Conservation (phyloP, 2,329 filamentous ascomycete genomes). For the Hypoxylon sp. region DNA sequence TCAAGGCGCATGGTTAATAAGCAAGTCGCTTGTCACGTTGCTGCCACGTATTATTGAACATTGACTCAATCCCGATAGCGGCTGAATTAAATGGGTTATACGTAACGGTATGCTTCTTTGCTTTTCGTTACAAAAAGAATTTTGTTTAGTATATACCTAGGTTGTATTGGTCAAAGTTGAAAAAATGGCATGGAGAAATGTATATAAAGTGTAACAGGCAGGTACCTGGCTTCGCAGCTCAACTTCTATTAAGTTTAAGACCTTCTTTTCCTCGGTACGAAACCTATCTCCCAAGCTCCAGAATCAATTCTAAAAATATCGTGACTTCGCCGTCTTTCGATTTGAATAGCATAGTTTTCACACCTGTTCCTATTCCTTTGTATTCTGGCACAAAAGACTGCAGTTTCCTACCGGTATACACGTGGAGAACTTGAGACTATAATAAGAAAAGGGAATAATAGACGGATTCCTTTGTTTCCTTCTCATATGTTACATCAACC, state of each 20-base stretch:
- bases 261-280: not conserved
- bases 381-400: constrained; percentile 10
- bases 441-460: not conserved
- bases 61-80: no score
- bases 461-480: constrained; percentile 14
- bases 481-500: not conserved
- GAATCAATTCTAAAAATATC: not conserved
- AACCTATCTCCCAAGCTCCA: not conserved
- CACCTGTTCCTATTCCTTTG: constrained; percentile 14
- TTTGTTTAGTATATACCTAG: not conserved
- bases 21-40: not conserved
- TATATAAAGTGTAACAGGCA: not conserved
- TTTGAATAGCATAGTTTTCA: not conserved
- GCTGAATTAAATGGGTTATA: no score
- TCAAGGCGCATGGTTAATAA: constrained; percentile 9
- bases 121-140: not conserved
- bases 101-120: no score
- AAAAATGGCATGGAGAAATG: not conserved
- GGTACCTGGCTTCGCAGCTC: not conserved
- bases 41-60: not conserved
- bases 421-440: not conserved
- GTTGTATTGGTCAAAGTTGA: not conserved
- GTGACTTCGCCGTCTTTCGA: not conserved
- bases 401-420: not conserved
- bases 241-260: not conserved